Base-by-base conservation (phyloP, 2,329 filamentous ascomycete genomes). In the Gremmenia infestans region DNA sequence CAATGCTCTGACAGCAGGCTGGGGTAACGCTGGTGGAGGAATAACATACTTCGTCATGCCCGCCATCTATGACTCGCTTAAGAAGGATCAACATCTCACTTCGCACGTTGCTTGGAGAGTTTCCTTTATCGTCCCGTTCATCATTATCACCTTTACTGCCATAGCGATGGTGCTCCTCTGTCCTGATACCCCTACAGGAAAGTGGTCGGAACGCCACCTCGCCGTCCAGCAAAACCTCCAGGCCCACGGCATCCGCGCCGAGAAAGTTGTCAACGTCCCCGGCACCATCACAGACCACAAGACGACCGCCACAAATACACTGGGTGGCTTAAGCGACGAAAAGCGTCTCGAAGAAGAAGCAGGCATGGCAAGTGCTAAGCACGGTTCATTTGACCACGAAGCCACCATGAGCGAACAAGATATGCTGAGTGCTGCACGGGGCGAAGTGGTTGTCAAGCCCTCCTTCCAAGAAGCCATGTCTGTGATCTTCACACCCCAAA, bases 21-120 rank as follows among this genome's bases (percentile, higher is more conserved):
- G 89, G 75, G 92, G 91, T 51, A 96, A 96, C 65, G 82, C 89
- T 25, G 91, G 92, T 56, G 92, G 91, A 60, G 92, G 92, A 54
- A 88, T 96, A 63, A 96, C 91, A 2, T 96, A 96, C 75, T 95
- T 96, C 71, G 82, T 93, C 65, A 96, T 96, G 91, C 91, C 92
- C 2, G 89, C 89, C 5, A 85, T 96, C 55, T 94, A 87, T 72
- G 87, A 95, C 71, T 89, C 88, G 0, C 77, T 96, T 22, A 81
- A 88, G 22, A 66, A 73, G 6, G 67, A 78, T 1, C 78, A 78
- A 49, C 82, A 84, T 6, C 76, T 93, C 53, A 74, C 78, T 1
- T 73, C 83, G 2, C 84, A 88, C 63, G 79, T 84, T 39, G 88
- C 91, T 2, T 96, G 92, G 91, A 82, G 91, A 25, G 82, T 96